Conservation (phyloP, 169 alveolate species). For the Pseudocohnilembus persalinus region DNA sequence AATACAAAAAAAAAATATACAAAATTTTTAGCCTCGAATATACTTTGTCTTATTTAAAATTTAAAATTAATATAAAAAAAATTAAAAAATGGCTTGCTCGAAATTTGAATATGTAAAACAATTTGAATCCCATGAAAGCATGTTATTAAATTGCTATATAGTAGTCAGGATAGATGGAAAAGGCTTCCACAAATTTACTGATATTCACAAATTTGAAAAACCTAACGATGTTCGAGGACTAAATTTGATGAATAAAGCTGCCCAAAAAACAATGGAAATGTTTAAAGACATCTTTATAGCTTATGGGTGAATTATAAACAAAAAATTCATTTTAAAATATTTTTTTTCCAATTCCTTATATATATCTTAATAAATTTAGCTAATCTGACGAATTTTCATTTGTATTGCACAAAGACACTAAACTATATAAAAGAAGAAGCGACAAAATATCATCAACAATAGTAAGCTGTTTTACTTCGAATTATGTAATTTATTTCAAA, state of each 20-base stretch:
- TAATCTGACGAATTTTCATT: constrained; percentile 75
- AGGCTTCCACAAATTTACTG: constrained; percentile 90
- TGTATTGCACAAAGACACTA: constrained; percentile 77
- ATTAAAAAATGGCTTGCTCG: constrained; percentile 87
- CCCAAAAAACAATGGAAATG: constrained; percentile 88
- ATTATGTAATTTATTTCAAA: constrained; percentile 70
- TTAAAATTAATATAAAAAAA: no score
- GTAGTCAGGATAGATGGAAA: constrained; percentile 95
- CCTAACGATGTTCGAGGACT: constrained; percentile 94
- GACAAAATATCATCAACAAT: constrained; percentile 89
- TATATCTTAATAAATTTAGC: constrained; percentile 46
- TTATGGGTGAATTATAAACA: constrained; percentile 93
- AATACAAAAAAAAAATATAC: no score
- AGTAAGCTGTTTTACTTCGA: constrained; percentile 91
- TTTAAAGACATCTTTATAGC: constrained; percentile 92
- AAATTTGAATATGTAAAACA: constrained; percentile 92
- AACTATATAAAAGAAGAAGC: constrained; percentile 76
- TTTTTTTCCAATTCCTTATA: constrained; percentile 74
- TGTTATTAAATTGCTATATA: constrained; percentile 89
- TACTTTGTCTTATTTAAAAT: no score
- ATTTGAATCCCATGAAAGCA: constrained; percentile 86
- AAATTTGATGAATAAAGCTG: constrained; percentile 90
- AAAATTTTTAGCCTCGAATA: no score
- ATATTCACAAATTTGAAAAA: constrained; percentile 88
- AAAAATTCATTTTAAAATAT: constrained; percentile 94